Base-by-base conservation (phyloP, 2,329 filamentous ascomycete genomes). In the Cladosporium cucumerinum region DNA sequence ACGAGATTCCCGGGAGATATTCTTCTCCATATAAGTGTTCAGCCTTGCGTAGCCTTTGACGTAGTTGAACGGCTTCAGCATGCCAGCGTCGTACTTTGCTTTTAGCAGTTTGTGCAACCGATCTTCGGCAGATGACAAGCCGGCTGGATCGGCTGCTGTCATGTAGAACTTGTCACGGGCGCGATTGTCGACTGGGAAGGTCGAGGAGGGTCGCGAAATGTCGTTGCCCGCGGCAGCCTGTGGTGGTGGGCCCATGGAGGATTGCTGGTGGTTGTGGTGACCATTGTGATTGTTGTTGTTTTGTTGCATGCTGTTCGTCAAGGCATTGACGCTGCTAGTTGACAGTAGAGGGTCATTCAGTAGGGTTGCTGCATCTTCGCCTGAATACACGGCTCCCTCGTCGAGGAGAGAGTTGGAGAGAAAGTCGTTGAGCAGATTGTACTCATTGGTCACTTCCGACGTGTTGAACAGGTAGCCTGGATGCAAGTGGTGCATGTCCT, bases 31-130 rank as follows among this genome's bases (percentile, higher is more conserved):
- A 77, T 97, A 99, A 68, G 89, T 88, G 68, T 93, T 92, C 57
- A 99, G 82, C 34, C 93, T 87, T 12, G 92, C 90, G 77, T 99
- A 99, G 14, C 95, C 95, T 74, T 96, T 96, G 71, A 98, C 92
- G 77, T 99, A 99, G 80, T 98, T 98, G 84, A 99, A 99, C 1
- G 95, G 95, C 74, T 93, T 95, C 65, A 99, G 82, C 73, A 99
- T 84, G 1, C 95, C 95, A 0, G 95, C 95, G 70, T 98, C 93
- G 78, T 97, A 96, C 78, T 99, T 99, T 68, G 95, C 95, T 76
- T 90, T 91, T 64, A 99, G 86, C 7, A 99, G 86, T 71, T 95
- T 92, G 73, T 94, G 90, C 91, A 99, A 97, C 66, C 95, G 90
- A 77, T 97, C 92, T 78, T 97, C 93, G 14, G 95, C 93, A 25